Evolutionary conservation across 208 protist genomes (phyloP), one percentile per base, ranked within the genome.

Genomic region (Trypanosoma lewisi): DNA sequence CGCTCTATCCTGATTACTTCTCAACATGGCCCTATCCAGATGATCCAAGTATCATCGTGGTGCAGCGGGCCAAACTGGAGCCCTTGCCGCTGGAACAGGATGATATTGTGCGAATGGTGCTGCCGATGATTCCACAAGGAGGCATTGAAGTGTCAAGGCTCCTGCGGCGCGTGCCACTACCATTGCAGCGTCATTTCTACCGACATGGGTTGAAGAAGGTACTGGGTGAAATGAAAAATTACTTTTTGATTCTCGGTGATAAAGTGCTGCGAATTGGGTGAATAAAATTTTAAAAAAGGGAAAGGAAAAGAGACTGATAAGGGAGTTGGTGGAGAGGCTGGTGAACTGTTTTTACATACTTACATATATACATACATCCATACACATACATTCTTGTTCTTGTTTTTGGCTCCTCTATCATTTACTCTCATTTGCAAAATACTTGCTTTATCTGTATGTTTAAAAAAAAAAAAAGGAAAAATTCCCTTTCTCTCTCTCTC

Each of bases 141-240:
- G 89, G 85, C 8, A 80, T 84, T 31, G 77, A 84, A 19, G 57
- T 81, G 9, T 42, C 42, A 36, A 60, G 63, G 51, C 41, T 95
- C 41, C 57, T 81, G 31, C 78, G 78, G 6, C 85, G 86, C 5
- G 82, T 82, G 12, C 86, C 89, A n/a, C 63, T 93, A 48, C 72
- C 60, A 27, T 53, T 95, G 56, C 89, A 95, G 68, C 76, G 85
- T 9, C 83, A 89, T 53, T 86, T 95, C 33, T 83, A 89, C 61
- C 72, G 67, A 4, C 70, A 93, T 44, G 89, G 89, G n/a, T 57
- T 89, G 21, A 72, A 77, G 27, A 58, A 69, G 19, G 87, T 80
- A 8, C 64, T 95, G 27, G 55, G 68, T n/a, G 77, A 78, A 21
- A 66, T 93, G 71, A 69, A 73, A 17, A 67, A 86, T 11, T 73